Evolutionary conservation across 345 rosid species (phyloP).

Genomic region (Citropsis articulata): DNA sequence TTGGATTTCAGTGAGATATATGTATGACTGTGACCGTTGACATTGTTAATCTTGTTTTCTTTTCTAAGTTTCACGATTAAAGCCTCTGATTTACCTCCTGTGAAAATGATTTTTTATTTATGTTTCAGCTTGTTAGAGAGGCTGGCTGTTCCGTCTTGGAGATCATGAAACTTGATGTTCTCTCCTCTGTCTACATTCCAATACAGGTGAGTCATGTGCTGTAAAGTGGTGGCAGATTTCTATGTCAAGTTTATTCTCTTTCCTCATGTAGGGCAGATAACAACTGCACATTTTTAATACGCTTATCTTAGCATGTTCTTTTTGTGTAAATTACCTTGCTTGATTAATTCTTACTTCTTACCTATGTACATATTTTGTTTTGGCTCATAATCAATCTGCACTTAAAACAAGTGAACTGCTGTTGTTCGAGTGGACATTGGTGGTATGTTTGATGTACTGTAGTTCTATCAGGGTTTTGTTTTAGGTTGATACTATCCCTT

Average conservation of each 20-base stretch:
- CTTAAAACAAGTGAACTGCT: background rate
- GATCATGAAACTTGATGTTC: slow-evolving; percentile 82
- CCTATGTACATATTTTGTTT: slow-evolving; percentile 1
- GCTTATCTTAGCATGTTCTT: background rate
- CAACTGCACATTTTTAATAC: background rate
- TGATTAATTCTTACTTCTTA: background rate
- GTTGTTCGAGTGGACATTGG: background rate
- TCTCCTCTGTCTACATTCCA: slow-evolving; percentile 78
- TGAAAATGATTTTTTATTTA: slow-evolving; percentile 24
- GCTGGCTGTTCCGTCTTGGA: slow-evolving; percentile 73
- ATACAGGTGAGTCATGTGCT: slow-evolving; percentile 52
- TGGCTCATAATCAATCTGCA: background rate
- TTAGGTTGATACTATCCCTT: background rate
- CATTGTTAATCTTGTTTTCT: slow-evolving; percentile 25
- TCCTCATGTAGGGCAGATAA: slow-evolving; percentile 3
- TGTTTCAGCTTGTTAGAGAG: slow-evolving; percentile 80
- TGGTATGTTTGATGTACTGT: background rate
- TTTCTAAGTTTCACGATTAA: slow-evolving; percentile 12
- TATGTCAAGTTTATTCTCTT: slow-evolving; percentile 6
- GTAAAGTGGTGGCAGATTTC: slow-evolving; percentile 17
- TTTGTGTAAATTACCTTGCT: background rate
- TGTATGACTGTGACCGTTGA: slow-evolving; percentile 40
- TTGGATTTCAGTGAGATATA: slow-evolving; percentile 93
- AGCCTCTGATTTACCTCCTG: slow-evolving; percentile 15
- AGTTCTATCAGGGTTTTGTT: background rate